Percentiles rank a stretch among this genome's conserved stretches.
phyloP scores from a whole-genome alignment of 2,329 filamentous ascomycete species.

The Fusarium sp. region DNA sequence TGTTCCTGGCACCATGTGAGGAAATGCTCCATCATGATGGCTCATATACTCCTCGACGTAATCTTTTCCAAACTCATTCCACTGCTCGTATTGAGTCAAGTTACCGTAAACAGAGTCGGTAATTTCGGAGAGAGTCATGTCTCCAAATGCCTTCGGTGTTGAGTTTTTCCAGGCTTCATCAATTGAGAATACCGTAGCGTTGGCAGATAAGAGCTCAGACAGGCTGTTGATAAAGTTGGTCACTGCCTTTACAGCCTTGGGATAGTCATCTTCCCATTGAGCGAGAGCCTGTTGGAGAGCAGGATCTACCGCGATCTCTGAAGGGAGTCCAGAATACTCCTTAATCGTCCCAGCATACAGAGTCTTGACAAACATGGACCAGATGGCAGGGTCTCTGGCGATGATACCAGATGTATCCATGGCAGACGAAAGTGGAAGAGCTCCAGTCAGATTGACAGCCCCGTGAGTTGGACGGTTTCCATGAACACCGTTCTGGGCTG shows the following conservation, averaged over 20 bases:
- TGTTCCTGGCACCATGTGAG: conserved; percentile 13
- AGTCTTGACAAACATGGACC: conserved; percentile 9
- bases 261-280: rapidly evolving
- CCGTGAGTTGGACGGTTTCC: conserved; percentile 59
- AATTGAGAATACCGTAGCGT: background rate
- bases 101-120: background rate
- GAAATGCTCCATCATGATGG: conserved; percentile 5
- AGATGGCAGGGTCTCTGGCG: background rate
- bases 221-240: background rate
- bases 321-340: conserved; percentile 2
- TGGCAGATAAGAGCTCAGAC: background rate
- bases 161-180: conserved; percentile 3
- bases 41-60: conserved; percentile 15
- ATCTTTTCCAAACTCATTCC: background rate
- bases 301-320: background rate
- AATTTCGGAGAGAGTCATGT: background rate
- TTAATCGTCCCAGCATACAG: conserved; percentile 4
- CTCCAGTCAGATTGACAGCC: conserved; percentile 56
- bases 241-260: background rate
- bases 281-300: background rate
- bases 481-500: conserved; percentile 58
- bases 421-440: conserved; percentile 57
- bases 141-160: background rate
- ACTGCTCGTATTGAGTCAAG: conserved; percentile 21
- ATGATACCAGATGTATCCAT: conserved; percentile 54